A percentile compares a stretch with the other conserved stretches of the same genome.
These are phyloP conservation scores for Samsoniella hepiali DNA, from an alignment of 2,329 filamentous ascomycete genomes.

Conservation along the genomic window DNA sequence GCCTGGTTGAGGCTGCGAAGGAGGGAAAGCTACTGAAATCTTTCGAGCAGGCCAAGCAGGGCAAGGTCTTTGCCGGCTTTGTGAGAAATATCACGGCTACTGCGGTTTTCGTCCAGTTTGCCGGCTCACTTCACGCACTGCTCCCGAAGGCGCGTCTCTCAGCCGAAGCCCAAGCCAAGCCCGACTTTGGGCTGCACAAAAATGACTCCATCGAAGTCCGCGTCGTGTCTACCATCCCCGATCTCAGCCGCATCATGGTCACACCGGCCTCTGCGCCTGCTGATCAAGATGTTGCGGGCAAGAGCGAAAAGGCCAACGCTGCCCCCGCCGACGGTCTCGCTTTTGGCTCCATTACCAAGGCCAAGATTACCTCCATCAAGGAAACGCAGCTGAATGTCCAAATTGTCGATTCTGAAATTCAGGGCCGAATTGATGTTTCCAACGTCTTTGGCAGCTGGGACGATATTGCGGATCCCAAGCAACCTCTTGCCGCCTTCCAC, in stretches of 20 bases:
- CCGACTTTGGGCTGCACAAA: slow-evolving; percentile 75
- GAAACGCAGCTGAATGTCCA: slow-evolving; percentile 90
- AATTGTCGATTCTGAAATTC: slow-evolving; percentile 67
- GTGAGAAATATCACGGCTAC: slow-evolving; percentile 79
- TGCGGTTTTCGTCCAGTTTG: slow-evolving; percentile 86
- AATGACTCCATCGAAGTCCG: slow-evolving; percentile 72
- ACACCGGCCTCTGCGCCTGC: slow-evolving; percentile 47
- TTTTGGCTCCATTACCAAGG: slow-evolving; percentile 71
- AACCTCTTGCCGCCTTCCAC: slow-evolving; percentile 70
- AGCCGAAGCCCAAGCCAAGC: slow-evolving; percentile 62
- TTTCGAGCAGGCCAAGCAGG: slow-evolving; percentile 69
- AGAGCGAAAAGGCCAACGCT: slow-evolving; percentile 33
- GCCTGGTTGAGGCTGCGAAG: slow-evolving; percentile 71
- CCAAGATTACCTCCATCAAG: slow-evolving; percentile 78
- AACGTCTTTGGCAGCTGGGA: slow-evolving; percentile 88
- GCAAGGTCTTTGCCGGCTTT: slow-evolving; percentile 70
- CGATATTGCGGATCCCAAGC: slow-evolving; percentile 77
- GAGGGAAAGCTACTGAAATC: slow-evolving; percentile 66
- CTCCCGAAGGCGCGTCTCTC: slow-evolving; percentile 76
- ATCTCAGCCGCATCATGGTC: slow-evolving; percentile 64
- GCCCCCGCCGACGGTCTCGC: slow-evolving; percentile 65
- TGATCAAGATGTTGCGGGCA: slow-evolving; percentile 41
- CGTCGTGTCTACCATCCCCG: slow-evolving; percentile 68
- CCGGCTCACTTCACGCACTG: slow-evolving; percentile 70
- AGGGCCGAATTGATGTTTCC: slow-evolving; percentile 90